Conservation (phyloP, 1,284 basidiomycete species). For the Apiotrichum akiyoshidainum region DNA sequence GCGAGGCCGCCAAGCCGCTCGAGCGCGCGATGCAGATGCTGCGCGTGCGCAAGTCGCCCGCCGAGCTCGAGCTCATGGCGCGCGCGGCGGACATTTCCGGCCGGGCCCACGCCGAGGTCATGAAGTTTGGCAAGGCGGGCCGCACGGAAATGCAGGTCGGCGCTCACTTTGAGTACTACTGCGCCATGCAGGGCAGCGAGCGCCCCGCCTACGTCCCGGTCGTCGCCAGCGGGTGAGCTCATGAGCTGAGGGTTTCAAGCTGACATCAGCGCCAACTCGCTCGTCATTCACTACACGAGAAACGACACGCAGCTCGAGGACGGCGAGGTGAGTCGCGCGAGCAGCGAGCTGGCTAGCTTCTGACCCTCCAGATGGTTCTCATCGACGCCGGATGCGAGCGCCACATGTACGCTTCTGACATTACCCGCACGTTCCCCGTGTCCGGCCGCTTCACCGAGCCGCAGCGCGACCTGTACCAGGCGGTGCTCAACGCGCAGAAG, state of each 20-base stretch:
- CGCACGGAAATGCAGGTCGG: constrained; percentile 70
- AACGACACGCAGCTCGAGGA: constrained; percentile 73
- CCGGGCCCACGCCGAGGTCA: constrained; percentile 54
- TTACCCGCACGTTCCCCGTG: constrained; percentile 89
- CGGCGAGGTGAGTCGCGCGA: constrained; percentile 58
- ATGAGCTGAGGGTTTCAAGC: neutral
- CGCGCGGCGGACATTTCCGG: constrained; percentile 51
- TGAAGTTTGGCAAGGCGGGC: constrained; percentile 72
- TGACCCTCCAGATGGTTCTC: constrained; percentile 58
- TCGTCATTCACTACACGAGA: constrained; percentile 87
- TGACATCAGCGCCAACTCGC: constrained; percentile 66
- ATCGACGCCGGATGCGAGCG: constrained; percentile 89
- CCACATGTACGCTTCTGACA: constrained; percentile 91
- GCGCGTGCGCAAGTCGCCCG: constrained; percentile 50
- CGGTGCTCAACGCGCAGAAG: constrained; percentile 56
- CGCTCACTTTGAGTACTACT: constrained; percentile 84
- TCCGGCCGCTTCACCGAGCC: constrained; percentile 73
- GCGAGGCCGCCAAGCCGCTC: constrained; percentile 42
- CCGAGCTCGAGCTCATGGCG: constrained; percentile 52
- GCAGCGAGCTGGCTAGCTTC: too few relatives aligned
- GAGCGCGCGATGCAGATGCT: constrained; percentile 49
- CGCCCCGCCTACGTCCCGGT: constrained; percentile 91
- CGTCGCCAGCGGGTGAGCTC: constrained; percentile 77
- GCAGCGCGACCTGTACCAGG: constrained; percentile 82
- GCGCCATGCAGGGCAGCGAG: constrained; percentile 71